Evolutionary conservation across 352 stramenopile genomes (phyloP), one percentile per base, ranked within the genome.

Genomic region (Pythium volutum): DNA sequence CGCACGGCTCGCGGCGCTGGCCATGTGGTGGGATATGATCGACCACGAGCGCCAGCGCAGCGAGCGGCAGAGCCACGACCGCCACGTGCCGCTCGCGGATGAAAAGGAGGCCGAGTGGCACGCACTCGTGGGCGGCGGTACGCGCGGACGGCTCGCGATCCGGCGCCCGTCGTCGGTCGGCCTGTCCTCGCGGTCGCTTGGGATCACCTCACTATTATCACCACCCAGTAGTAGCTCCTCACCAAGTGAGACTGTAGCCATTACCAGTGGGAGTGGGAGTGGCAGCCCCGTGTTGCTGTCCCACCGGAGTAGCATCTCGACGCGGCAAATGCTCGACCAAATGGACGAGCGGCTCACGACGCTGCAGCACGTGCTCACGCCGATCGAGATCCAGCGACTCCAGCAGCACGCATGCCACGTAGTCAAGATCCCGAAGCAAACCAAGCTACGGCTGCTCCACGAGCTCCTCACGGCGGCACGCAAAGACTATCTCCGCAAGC

Each of bases 351-450:
- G 83, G 34, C 61, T 91, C 31, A 74, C 70, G 16, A 80, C 49
- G 10, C 90, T 90, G 84, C 84, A 91, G 70, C 82, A 87, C 58
- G 75, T 91, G 55, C 64, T 91, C 29, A 89, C 81, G 9, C 81
- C 84, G 5, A 81, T 93, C 29, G 81, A 93, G 72, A 67, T 91
- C 41, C 79, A 90, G 61, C 79, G 84, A 4, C 53, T 91, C 18
- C 81, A 91, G 46, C 73, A 84, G 61, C 75, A 76, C 43, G 59
- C 77, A 0, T 70, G 70, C 55, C 79, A 89, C 43, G 57, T 93
- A 29, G 76, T 93, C 46, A 84, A 81, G 36, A 77, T 93, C 25
- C 68, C 81, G 4, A 90, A 88, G 43, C 84, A 68, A 52, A 84
- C 84, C 58, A 91, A 93, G 63, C 64, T 76, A 59, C 73, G 62